These are phyloP conservation scores for Globisporangium heterothallicum DNA, from an alignment of 352 stramenopile genomes.

Conservation along the genomic window DNA sequence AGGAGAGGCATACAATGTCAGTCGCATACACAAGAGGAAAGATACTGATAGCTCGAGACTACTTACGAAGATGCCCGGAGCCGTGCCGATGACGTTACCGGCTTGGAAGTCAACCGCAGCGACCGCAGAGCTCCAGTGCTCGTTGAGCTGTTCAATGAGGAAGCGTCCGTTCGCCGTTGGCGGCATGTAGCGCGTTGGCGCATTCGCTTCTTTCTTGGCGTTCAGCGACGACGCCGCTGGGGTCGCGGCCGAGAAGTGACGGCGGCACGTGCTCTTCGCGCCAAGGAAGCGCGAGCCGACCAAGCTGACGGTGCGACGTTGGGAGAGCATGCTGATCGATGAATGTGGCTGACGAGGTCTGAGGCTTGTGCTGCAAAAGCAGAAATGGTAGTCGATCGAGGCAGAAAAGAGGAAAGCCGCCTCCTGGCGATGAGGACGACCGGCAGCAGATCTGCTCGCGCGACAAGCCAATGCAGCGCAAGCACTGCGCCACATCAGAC, in stretches of 20 bases:
- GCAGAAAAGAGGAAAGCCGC: constrained; percentile 4
- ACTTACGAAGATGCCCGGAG: constrained; percentile 65
- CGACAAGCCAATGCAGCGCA: constrained; percentile 1
- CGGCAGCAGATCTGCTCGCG: constrained; percentile 2
- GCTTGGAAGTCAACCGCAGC: constrained; percentile 57
- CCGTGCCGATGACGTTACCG: constrained; percentile 65
- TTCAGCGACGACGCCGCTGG: constrained; percentile 20
- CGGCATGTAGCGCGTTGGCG: constrained; percentile 49
- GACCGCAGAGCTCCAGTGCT: constrained; percentile 71
- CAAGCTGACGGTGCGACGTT: constrained; percentile 12
- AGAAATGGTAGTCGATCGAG: constrained; percentile 1
- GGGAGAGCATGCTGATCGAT: constrained; percentile 20
- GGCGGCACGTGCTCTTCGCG: constrained; percentile 18
- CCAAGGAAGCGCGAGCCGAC: constrained; percentile 19
- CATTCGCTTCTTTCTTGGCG: constrained; percentile 19
- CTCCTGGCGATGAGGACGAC: neutral
- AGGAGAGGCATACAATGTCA: constrained; percentile 4
- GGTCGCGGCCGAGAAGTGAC: constrained; percentile 34
- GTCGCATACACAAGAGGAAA: neutral
- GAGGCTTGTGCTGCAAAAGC: too few species aligned
- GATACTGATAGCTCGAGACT: neutral
- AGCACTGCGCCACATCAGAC: neutral
- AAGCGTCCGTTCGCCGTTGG: constrained; percentile 56
- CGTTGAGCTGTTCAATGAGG: constrained; percentile 69
- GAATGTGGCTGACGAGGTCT: neutral